Conservation (phyloP, 1,284 basidiomycete species). For the Vanrija sp. region DNA sequence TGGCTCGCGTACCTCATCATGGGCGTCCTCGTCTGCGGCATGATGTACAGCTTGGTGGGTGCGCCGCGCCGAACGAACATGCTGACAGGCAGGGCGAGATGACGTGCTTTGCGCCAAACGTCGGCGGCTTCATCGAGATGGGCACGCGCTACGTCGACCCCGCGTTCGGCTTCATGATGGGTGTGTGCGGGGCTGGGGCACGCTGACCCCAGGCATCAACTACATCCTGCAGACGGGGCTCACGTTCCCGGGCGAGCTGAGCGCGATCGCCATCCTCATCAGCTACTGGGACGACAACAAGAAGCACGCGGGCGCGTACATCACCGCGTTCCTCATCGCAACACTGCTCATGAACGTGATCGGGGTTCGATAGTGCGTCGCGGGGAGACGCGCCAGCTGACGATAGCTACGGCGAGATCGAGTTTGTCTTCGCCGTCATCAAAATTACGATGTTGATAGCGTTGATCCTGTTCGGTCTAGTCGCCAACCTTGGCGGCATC, state of each 20-base stretch:
- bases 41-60: conserved; percentile 13
- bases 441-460: conserved; percentile 63
- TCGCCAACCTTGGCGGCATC: conserved; percentile 67
- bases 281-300: conserved; percentile 65
- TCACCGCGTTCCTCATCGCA: conserved; percentile 11
- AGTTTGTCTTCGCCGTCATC: conserved; percentile 65
- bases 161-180: conserved; percentile 20
- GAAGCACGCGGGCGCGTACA: conserved; percentile 12
- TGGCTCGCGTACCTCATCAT: conserved; percentile 24
- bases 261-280: conserved; percentile 67
- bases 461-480: conserved; percentile 59
- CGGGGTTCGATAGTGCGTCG: neutral
- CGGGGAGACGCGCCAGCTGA: neutral
- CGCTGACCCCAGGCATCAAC: conserved; percentile 21
- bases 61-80: neutral
- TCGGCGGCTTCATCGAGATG: conserved; percentile 21
- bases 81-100: conserved; percentile 4
- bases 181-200: conserved; percentile 1
- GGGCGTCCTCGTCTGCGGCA: conserved; percentile 14
- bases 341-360: neutral
- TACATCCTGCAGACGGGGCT: conserved; percentile 17
- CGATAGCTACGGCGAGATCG: conserved; percentile 15
- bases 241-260: conserved; percentile 59
- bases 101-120: conserved; percentile 14
- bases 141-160: conserved; percentile 19